Evolutionary conservation across 139 green algal species (phyloP), one percentile per base, ranked within the genome.

Genomic region (Parachlorella kessleri): DNA sequence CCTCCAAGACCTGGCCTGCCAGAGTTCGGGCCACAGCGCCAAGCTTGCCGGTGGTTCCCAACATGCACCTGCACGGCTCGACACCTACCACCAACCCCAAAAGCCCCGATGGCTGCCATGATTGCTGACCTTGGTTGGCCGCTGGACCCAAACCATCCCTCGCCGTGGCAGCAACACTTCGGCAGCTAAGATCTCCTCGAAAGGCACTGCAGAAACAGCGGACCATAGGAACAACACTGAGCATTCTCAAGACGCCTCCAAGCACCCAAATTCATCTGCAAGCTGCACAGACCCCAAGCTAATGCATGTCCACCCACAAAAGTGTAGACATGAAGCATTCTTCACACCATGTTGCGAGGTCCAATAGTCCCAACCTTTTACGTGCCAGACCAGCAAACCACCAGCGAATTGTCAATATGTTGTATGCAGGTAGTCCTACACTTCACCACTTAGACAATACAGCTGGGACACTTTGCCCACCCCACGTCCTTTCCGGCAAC

Each of bases 111-210:
- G n/a, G n/a, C 48, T 59, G 21, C 48, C 14, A 59, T 59, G 48
- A 59, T 59, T 14, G 21, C 48, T 59, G 21, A 59, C 48, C 48
- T 59, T 14, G 14, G 48, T 59, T 59, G 48, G 21, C 21, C 48
- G 48, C 14, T 14, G 14, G 21, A 59, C 48, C 48, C 48, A 59
- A 14, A 59, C 48, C 14, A 59, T 14, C 48, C 48, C 48, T 28
- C 14, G 48, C 14, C 48, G 48, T 28, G 35, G 65, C 4, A 28
- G 28, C n/a, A 76, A 37, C 38, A 55, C 28, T 8, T 81, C 28
- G 36, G 76, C 36, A 63, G 76, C 72, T 10, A 81, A 36, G 30
- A 81, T 55, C 14, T 81, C 76, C 0, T 7, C 39, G 24, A 81
- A 72, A 70, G 65, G 65, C 23, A 81, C 68, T 35, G 42, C 37